Evolutionary conservation across 2,329 filamentous ascomycete genomes (phyloP).

Genomic region (Ceratocystis colombiana): DNA sequence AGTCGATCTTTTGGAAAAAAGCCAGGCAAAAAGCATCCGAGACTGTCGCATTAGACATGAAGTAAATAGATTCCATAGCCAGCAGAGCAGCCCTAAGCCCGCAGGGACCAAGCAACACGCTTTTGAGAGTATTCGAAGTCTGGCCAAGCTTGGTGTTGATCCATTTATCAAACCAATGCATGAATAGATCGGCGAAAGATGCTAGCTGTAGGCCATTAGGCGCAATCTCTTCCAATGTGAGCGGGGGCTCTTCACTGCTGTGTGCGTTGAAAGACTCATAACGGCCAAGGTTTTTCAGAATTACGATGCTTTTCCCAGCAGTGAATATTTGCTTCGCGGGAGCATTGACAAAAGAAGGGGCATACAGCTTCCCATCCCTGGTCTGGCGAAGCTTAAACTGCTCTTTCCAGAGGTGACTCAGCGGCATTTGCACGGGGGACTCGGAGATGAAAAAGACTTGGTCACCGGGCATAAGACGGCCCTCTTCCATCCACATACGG

Average conservation of each 20-base stretch:
- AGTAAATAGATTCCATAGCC: conserved; percentile 61
- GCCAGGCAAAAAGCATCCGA: conserved; percentile 55
- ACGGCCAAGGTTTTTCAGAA: conserved; percentile 62
- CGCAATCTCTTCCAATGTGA: conserved; percentile 52
- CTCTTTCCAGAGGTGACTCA: conserved; percentile 63
- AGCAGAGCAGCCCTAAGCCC: conserved; percentile 55
- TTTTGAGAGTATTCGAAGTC: conserved; percentile 55
- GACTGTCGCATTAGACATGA: conserved; percentile 63
- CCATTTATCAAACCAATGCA: conserved; percentile 61
- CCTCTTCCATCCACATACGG: conserved; percentile 72
- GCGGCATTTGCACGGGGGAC: conserved; percentile 45
- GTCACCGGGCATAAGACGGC: conserved; percentile 55
- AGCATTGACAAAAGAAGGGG: conserved; percentile 64
- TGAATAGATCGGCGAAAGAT: conserved; percentile 67
- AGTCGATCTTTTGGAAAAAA: conserved; percentile 67
- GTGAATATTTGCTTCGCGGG: conserved; percentile 66
- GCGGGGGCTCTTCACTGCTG: conserved; percentile 34
- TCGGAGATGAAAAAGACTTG: conserved; percentile 67
- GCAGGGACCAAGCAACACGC: conserved; percentile 57
- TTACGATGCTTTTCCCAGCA: conserved; percentile 77
- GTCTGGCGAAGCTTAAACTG: conserved; percentile 59
- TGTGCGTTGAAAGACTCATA: conserved; percentile 35
- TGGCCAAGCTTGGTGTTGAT: conserved; percentile 63
- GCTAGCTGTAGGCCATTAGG: conserved; percentile 41
- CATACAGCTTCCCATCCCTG: conserved; percentile 50